Evolutionary conservation across 75 land plant species (phyloP), one percentile per base, ranked within the genome.

Genomic region (Sequoia sempervirens): DNA sequence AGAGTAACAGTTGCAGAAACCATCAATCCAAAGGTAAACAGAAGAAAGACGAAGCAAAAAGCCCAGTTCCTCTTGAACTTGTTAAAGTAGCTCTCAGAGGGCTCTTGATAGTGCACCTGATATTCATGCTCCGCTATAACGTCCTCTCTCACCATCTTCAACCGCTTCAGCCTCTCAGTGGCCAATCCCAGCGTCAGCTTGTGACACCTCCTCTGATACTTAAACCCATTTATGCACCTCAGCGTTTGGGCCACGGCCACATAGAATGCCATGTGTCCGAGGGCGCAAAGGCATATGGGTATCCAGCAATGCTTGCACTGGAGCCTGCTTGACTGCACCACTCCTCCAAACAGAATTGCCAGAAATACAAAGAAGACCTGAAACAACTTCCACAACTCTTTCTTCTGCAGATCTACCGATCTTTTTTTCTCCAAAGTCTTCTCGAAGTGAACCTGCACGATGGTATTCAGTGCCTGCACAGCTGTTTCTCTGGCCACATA

Each of bases 61-160:
- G 87, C 94, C 97, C 97, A 95, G 75, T 92, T 95, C 87, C 94
- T 86, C 93, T 93, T 93, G 80, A 95, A 95, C 91, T 95, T 95
- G 34, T 89, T 89, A 56, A 95, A 85, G 82, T 95, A 95, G 43
- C 86, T 86, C 88, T 95, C 95, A 46, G 91, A 90, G 20, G 97
- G 97, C 85, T 95, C 97, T 89, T 95, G 97, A 76, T 95, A 95
- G 14, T 82, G 84, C 45, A 95, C 88, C 88, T 93, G 94, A 56
- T 92, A 75, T 69, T 89, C 91, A 36, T 81, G 88, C 37, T 83
- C 91, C 3, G 47, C 26, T 20, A 79, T 87, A 38, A 45, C 84
- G 2, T 84, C 93, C 15, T 37, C 81, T 10, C 45, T 40, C 34
- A 87, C 84, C 79, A 85, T 73, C 92, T 86, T 86, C 45, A 95